Evolutionary conservation across 192 early-diverging fungal species (phyloP), one percentile per base, ranked within the genome.

Genomic region (Neocallimastix lanati): DNA sequence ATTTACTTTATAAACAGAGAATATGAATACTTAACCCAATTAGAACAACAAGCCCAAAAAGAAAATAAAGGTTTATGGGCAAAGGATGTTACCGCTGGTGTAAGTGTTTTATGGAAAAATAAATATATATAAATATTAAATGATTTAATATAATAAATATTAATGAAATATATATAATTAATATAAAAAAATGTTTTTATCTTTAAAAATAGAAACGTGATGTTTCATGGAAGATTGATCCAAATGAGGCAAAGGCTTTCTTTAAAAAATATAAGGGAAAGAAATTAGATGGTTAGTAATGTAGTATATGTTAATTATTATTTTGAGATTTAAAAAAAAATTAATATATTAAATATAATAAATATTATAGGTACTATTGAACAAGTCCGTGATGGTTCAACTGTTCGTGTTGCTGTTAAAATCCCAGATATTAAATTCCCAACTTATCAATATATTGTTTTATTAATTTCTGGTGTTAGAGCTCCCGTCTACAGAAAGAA

Each of bases 361-460:
- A 27, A 29, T 18, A 14, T 29, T 33, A 33, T 78, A 81, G 95
- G 93, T 29, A 91, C 96, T 28, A 86, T 99, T 82, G 98, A 99
- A 84, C 94, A 94, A 84, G 92, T 98, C n/a, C 94, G 96, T 76
- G 96, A 97, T 82, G 98, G 79, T 38, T 82, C 36, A 13, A 82
- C 79, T 14, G n/a, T 28, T 4, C 82, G 37, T 30, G 37, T 84
- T 28, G 28, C 14, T 0, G 28, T 81, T 15, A 28, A 28, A 13
- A 35, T 81, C 6, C 40, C 40, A 50, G 40, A 50, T 50, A 21
- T 50, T 76, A n/a, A 80, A 82, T 21, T 86, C 87, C 15, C 88
- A 91, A 30, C 40, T 50, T 50, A 50, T 50, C 91, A 92, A 82
- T 93, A 93, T 82, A 86, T 96, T 77, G 93, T 91, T 67, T 83